Conservation (phyloP, 2,329 filamentous ascomycete species). For the Botrytis pseudocinerea region DNA sequence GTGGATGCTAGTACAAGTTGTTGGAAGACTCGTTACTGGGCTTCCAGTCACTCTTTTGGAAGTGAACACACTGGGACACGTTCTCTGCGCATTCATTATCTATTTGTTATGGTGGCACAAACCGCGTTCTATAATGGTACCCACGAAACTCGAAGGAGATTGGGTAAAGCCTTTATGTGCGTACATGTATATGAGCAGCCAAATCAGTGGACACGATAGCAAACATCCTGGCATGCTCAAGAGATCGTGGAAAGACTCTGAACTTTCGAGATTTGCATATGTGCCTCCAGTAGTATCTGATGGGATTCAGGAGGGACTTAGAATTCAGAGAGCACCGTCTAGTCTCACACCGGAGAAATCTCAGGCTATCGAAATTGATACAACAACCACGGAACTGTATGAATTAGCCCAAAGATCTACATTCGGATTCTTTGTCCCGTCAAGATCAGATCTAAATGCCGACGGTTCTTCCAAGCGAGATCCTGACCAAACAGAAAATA, state of each 20-base stretch:
- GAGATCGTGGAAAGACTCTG: constrained; percentile 5
- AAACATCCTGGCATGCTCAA: constrained; percentile 27
- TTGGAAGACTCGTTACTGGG: constrained; percentile 27
- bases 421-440: not conserved
- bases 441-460: not conserved
- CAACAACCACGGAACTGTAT: not conserved
- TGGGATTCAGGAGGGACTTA: not conserved
- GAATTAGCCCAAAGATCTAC: not conserved
- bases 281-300: not conserved
- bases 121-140: constrained; percentile 22
- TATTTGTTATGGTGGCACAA: constrained; percentile 28
- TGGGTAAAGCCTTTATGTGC: constrained; percentile 24
- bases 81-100: constrained; percentile 26
- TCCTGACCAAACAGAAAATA: not conserved
- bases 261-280: not conserved
- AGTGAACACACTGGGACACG: constrained; percentile 37
- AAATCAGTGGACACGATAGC: constrained; percentile 32
- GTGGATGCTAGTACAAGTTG: constrained; percentile 34
- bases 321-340: not conserved
- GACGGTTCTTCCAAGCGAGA: not conserved
- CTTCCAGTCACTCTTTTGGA: constrained; percentile 36
- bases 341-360: not conserved
- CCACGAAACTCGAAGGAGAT: constrained; percentile 23
- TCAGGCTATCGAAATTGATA: not conserved
- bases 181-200: constrained; percentile 27